Conservation (phyloP, 2,329 filamentous ascomycete genomes). For the Sordariomycetes sp. region DNA sequence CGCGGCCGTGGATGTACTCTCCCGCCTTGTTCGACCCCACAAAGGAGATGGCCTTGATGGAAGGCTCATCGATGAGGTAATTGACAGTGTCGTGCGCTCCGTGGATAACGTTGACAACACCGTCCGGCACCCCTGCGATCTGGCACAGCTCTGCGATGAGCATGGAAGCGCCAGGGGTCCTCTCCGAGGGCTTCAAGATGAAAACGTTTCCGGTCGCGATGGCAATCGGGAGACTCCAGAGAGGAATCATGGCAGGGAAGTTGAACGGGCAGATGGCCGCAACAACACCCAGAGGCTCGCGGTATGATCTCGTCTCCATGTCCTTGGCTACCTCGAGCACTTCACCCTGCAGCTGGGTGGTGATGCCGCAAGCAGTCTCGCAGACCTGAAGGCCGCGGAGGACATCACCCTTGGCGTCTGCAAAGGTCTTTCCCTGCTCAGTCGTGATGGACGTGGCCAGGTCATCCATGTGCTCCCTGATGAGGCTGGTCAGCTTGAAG, state of each 20-base stretch:
- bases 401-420: slow-evolving; percentile 66
- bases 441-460: slow-evolving; percentile 68
- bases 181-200: slow-evolving; percentile 69
- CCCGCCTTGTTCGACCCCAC: slow-evolving; percentile 75
- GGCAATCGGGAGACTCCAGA: slow-evolving; percentile 74
- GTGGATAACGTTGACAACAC: slow-evolving; percentile 68
- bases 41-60: slow-evolving; percentile 70
- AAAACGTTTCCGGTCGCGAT: slow-evolving; percentile 70
- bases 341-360: slow-evolving; percentile 65
- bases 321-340: slow-evolving; percentile 73
- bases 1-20: slow-evolving; percentile 67
- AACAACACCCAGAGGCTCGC: slow-evolving; percentile 61
- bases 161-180: slow-evolving; percentile 62
- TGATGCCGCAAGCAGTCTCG: slow-evolving; percentile 65
- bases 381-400: slow-evolving; percentile 67
- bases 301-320: slow-evolving; percentile 68
- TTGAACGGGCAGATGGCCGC: slow-evolving; percentile 71
- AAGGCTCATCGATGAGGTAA: slow-evolving; percentile 68
- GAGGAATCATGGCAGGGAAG: slow-evolving; percentile 75
- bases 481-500: slow-evolving; percentile 65
- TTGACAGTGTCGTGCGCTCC: slow-evolving; percentile 65
- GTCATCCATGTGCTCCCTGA: slow-evolving; percentile 70
- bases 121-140: slow-evolving; percentile 66
- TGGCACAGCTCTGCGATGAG: slow-evolving; percentile 49
- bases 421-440: slow-evolving; percentile 73